Percentiles rank a stretch among this genome's conserved stretches.
phyloP scores from a whole-genome alignment of 352 stramenopile species.

The Phytophthora palmivora region DNA sequence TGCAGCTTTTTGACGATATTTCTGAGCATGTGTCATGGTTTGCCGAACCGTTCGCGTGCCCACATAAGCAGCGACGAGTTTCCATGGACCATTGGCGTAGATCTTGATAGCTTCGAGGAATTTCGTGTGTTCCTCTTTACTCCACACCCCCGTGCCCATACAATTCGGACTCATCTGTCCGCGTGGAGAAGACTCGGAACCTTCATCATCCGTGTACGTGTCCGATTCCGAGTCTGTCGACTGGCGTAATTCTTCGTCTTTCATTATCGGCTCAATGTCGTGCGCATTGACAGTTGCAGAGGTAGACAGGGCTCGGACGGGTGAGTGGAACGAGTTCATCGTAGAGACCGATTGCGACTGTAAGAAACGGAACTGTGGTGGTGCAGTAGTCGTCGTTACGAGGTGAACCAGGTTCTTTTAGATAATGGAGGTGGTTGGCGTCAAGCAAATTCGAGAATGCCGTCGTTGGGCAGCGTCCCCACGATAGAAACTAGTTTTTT shows the following conservation, averaged over 20 bases:
- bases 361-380: not conserved
- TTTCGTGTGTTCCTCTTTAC: slow-evolving; percentile 64
- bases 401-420: not conserved
- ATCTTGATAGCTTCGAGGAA: slow-evolving; percentile 82
- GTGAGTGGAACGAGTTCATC: slow-evolving; percentile 27
- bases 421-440: slow-evolving; percentile 14
- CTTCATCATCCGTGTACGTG: slow-evolving; percentile 33
- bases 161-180: slow-evolving; percentile 10
- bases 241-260: slow-evolving; percentile 14
- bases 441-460: slow-evolving; percentile 37
- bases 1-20: slow-evolving; percentile 73
- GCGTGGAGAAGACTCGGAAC: slow-evolving; percentile 25
- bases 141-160: slow-evolving; percentile 63
- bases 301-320: slow-evolving; percentile 14
- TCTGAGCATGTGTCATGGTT: too few relatives aligned
- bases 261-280: slow-evolving; percentile 8
- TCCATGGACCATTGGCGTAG: slow-evolving; percentile 75
- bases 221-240: slow-evolving; percentile 17
- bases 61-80: slow-evolving; percentile 67
- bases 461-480: too few relatives aligned
- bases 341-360: not conserved
- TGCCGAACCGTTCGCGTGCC: slow-evolving; percentile 72
- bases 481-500: too few relatives aligned
- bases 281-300: slow-evolving; percentile 1
- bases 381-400: slow-evolving; percentile 4